phyloP scores from a whole-genome alignment of 306 rosid species.

The Adenanthera pavonina region DNA sequence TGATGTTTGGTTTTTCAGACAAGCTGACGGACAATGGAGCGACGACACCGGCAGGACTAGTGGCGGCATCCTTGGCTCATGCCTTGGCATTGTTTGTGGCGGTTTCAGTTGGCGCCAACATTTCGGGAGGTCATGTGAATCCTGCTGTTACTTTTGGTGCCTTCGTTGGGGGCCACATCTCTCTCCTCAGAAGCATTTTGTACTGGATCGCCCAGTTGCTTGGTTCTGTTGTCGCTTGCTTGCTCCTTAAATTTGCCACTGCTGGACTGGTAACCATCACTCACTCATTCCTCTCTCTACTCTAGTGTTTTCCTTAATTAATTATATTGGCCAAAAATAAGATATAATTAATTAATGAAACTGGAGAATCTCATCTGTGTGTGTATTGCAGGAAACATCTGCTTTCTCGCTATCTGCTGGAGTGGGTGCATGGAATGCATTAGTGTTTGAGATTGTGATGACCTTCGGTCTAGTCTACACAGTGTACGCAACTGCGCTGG shows the following conservation, averaged over 20 bases:
- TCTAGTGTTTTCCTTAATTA: neutral
- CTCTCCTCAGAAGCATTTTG: slow-evolving; percentile 58
- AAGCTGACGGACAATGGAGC: slow-evolving; percentile 68
- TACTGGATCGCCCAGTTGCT: slow-evolving; percentile 89
- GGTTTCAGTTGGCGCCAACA: slow-evolving; percentile 74
- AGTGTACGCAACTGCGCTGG: slow-evolving; percentile 77
- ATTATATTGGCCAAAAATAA: no score
- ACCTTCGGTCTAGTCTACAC: slow-evolving; percentile 83
- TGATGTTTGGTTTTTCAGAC: slow-evolving; percentile 45
- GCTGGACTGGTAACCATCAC: slow-evolving; percentile 59
- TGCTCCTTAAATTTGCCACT: slow-evolving; percentile 73
- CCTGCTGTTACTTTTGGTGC: slow-evolving; percentile 86
- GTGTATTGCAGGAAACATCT: slow-evolving; percentile 59
- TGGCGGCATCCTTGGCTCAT: slow-evolving; percentile 71
- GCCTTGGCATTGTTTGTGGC: slow-evolving; percentile 81
- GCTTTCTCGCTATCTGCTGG: slow-evolving; percentile 69
- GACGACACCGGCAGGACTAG: slow-evolving; percentile 70
- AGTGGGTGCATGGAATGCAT: slow-evolving; percentile 68
- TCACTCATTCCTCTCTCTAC: no score
- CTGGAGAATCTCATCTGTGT: no score
- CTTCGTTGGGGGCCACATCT: slow-evolving; percentile 79
- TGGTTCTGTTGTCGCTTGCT: slow-evolving; percentile 81
- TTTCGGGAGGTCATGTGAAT: slow-evolving; percentile 82
- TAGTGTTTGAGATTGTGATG: slow-evolving; percentile 82
- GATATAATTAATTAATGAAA: no score